A percentile compares a stretch with the other conserved stretches of the same genome.
Conservation (phyloP, 139 green algal genomes). For the Astrephomene gubernaculifera region DNA sequence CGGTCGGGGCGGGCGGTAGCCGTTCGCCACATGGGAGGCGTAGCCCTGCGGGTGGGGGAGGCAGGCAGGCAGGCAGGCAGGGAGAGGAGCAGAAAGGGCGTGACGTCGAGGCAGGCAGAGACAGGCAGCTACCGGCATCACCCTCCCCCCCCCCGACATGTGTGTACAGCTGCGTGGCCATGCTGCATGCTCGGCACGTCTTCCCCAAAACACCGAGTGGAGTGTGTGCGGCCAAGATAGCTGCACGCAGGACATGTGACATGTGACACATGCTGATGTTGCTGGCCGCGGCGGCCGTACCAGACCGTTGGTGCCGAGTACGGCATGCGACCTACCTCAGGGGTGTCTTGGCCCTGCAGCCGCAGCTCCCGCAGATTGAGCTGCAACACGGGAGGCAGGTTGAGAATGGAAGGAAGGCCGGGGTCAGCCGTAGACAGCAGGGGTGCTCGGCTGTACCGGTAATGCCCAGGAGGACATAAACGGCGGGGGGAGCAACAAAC, state of each 20-base stretch:
- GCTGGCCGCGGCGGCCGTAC: neutral
- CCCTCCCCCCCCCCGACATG: no score
- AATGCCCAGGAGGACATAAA: neutral
- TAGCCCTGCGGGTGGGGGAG: constrained; percentile 24
- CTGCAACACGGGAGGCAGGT: neutral
- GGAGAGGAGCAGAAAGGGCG: neutral
- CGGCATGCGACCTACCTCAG: neutral
- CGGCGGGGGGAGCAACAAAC: neutral
- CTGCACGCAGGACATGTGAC: neutral
- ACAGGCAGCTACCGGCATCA: neutral
- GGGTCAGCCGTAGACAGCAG: neutral
- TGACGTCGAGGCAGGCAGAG: neutral
- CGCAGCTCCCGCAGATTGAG: constrained; percentile 27
- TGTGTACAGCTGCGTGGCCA: neutral
- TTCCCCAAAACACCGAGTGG: neutral
- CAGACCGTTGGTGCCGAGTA: neutral
- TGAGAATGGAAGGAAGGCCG: neutral
- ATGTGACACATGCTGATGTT: neutral
- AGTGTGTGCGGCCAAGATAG: neutral
- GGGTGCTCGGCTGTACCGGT: neutral
- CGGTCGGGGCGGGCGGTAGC: constrained; percentile 51
- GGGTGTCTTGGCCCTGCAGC: constrained; percentile 17
- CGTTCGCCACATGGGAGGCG: constrained; percentile 35
- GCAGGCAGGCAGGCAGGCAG: no score
- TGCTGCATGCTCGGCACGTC: neutral